Base-by-base conservation (phyloP, 1,139 yeast species). In the Pichia cactophila region DNA sequence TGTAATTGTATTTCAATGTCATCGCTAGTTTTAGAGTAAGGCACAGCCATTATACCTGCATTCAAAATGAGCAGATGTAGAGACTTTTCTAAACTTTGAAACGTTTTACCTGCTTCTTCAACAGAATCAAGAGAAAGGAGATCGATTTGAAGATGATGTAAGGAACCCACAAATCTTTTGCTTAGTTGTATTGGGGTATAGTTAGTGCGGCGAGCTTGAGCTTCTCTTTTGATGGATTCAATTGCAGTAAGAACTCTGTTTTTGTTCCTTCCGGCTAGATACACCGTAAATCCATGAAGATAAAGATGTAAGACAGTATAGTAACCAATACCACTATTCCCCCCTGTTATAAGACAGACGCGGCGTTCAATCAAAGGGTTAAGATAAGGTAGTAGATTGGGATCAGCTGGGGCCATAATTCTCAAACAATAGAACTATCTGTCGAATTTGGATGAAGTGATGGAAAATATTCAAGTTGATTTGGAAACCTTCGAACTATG, bases 1-100 rank as follows among this genome's bases (percentile, higher is more conserved):
- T 86, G 95, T 52, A 86, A 67, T 61, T 86, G 95, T 33, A 86
- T 74, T 63, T 89, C 96, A 61, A 83, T 85, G 16, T 55, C 56
- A 61, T 88, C 95, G 28, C 67, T 67, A 0, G 96, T 85, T 31
- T 70, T 57, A 16, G 77, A 71, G 61, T 71, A 79, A 0, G 95
- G 95, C 14, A 82, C 69, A 2, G 86, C 94, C 81, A 86, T 83
- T 3, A 85, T 81, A 1, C 95, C 95, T 0, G 96, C 94, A 63
- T 87, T 88, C 59, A 86, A 80, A 37, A 88, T 73, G 42, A 88
- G 71, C 28, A 87, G 64, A 62, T 86, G 81, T 20, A 88, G 64
- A 35, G 69, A 65, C 7, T 68, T 60, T 59, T 86, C 95, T 48
- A 67, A 57, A 11, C 66, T 61, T 45, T 67, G 68, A 55, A 86